phyloP scores from a whole-genome alignment of 2,329 filamentous ascomycete species.

The Beauveria caledonica region DNA sequence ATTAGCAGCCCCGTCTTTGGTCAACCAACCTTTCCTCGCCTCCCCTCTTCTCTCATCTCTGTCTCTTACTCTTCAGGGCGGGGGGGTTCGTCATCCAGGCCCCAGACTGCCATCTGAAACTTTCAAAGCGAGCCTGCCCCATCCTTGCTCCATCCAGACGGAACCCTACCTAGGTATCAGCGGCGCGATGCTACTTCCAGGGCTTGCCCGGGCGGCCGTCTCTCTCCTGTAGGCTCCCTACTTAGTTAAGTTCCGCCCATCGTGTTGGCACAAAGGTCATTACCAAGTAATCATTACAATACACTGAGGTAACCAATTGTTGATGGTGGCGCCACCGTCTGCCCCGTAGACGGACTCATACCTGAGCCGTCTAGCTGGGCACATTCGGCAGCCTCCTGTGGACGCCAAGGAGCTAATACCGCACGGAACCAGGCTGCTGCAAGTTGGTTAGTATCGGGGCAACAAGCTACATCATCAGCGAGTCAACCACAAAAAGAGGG shows the following conservation, averaged over 20 bases:
- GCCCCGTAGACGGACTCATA: no score
- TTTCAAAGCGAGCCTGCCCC: background rate
- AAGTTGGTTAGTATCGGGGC: no score
- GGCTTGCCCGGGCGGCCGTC: background rate
- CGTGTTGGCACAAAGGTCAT: background rate
- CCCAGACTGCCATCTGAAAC: slow-evolving; percentile 1
- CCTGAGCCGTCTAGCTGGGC: background rate
- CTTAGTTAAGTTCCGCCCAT: background rate
- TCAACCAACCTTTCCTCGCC: background rate
- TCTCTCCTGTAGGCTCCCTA: background rate
- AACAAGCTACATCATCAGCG: background rate
- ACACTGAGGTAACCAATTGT: background rate
- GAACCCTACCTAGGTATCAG: background rate
- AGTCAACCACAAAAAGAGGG: background rate
- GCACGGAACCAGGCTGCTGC: background rate
- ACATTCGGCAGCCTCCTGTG: background rate
- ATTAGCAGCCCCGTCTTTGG: no score
- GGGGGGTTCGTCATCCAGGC: background rate
- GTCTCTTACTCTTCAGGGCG: background rate
- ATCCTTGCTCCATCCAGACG: background rate
- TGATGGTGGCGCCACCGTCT: background rate
- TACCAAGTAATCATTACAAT: background rate
- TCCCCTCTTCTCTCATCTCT: background rate
- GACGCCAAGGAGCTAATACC: background rate
- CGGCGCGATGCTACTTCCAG: background rate